Evolutionary conservation across 2,329 filamentous ascomycete species (phyloP).

Genomic region (Colletotrichum truncatum): DNA sequence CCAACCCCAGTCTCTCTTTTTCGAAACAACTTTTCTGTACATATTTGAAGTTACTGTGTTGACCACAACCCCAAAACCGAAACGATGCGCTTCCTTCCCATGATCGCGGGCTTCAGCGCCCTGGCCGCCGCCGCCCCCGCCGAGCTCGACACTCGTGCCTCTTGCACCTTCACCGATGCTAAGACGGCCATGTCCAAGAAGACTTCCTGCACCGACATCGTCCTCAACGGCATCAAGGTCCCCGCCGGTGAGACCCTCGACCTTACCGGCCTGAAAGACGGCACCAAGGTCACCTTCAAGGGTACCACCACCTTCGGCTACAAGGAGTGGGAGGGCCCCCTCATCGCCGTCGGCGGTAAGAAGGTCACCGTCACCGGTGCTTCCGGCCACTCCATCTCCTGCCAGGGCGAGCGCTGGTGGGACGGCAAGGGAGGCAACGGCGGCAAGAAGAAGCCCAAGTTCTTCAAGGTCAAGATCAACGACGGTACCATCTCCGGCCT

Average conservation of each 20-base stretch:
- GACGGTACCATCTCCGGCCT: slow-evolving; percentile 47
- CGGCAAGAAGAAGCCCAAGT: slow-evolving; percentile 70
- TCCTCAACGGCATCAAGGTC: slow-evolving; percentile 61
- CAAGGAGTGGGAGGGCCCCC: slow-evolving; percentile 71
- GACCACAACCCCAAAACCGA: slow-evolving; percentile 4
- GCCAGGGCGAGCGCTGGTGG: slow-evolving; percentile 68
- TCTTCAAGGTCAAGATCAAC: slow-evolving; percentile 59
- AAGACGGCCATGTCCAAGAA: slow-evolving; percentile 57
- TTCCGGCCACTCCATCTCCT: slow-evolving; percentile 61
- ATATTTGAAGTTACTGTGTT: slow-evolving; percentile 13
- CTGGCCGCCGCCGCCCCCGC: slow-evolving; percentile 36
- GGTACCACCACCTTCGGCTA: slow-evolving; percentile 74
- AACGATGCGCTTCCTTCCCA: slow-evolving; percentile 18
- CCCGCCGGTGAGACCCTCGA: slow-evolving; percentile 68
- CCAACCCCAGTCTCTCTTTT: slow-evolving; percentile 18
- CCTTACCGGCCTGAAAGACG: slow-evolving; percentile 59
- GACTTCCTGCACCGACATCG: slow-evolving; percentile 62
- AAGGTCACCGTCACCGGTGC: slow-evolving; percentile 63
- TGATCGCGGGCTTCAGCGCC: slow-evolving; percentile 36
- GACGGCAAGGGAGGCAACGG: slow-evolving; percentile 68
- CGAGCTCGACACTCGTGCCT: slow-evolving; percentile 30
- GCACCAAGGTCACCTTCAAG: slow-evolving; percentile 64
- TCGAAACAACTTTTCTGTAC: neutral
- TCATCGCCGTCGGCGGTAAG: slow-evolving; percentile 68
- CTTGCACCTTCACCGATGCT: slow-evolving; percentile 65